These are phyloP conservation scores for Calocybe gambosa DNA, from an alignment of 1,284 basidiomycete genomes.

Conservation along the genomic window DNA sequence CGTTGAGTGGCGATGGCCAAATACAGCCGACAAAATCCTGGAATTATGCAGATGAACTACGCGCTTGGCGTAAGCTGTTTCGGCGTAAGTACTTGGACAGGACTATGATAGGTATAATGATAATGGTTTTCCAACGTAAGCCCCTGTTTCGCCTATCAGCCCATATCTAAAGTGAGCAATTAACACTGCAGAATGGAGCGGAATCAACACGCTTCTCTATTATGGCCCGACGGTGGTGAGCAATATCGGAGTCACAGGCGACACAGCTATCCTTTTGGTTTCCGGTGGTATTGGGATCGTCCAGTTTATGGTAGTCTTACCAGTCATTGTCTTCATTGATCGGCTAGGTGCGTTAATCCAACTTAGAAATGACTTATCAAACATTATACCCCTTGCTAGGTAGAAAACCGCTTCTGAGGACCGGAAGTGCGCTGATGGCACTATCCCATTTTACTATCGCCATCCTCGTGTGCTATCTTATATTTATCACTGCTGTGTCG, in stretches of 20 bases:
- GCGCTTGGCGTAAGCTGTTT: slow-evolving; percentile 53
- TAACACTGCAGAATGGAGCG: slow-evolving; percentile 64
- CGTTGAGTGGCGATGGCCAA: slow-evolving; percentile 5
- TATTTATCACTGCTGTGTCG: neutral
- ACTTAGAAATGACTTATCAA: neutral
- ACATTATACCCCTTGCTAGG: slow-evolving; percentile 30
- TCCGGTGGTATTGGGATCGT: slow-evolving; percentile 77
- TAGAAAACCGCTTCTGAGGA: slow-evolving; percentile 55
- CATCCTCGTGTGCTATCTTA: slow-evolving; percentile 42
- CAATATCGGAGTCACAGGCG: slow-evolving; percentile 51
- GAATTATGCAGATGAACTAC: slow-evolving; percentile 31
- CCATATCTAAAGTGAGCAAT: neutral
- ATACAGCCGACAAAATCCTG: slow-evolving; percentile 11
- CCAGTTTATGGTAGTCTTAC: slow-evolving; percentile 70
- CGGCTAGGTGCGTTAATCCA: slow-evolving; percentile 49
- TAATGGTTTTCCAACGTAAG: slow-evolving; percentile 79
- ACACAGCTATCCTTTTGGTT: slow-evolving; percentile 53
- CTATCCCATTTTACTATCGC: slow-evolving; percentile 69
- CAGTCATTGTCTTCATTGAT: slow-evolving; percentile 69
- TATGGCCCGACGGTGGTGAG: slow-evolving; percentile 71
- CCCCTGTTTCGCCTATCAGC: slow-evolving; percentile 7
- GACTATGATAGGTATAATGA: slow-evolving; percentile 60
- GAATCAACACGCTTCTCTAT: slow-evolving; percentile 76
- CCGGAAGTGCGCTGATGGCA: slow-evolving; percentile 69
- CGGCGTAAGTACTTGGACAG: slow-evolving; percentile 44